Base-by-base conservation (phyloP, 352 stramenopile genomes). In the Elongisporangium senticosum region DNA sequence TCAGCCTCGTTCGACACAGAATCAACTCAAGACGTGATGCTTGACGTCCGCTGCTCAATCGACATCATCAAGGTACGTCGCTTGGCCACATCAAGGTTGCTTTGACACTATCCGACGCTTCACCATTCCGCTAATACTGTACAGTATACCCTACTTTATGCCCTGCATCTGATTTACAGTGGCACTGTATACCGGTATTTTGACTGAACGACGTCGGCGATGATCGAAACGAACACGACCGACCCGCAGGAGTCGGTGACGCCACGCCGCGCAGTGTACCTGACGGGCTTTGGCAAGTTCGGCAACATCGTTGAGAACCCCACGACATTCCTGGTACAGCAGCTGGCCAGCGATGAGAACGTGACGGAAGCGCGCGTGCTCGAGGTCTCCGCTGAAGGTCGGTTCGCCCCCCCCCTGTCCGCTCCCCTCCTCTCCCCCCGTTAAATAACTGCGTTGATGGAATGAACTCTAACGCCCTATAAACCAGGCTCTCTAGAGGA, bases 281-380 rank as follows among this genome's bases (percentile, higher is more conserved):
- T 93, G 47, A 95, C 86, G 40, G 83, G 86, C 51, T 95, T 95
- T 40, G 86, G 83, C 69, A 87, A 89, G 65, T 95, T 95, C 54
- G 86, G 77, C 48, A 67, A 92, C 65, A 87, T 95, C 33, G 33
- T 86, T 13, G 76, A 90, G 52, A 95, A 95, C 63, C 83, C 83
- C n/a, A 93, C 83, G 56, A 90, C 77, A 17, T 58, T 65, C 26
- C 63, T 95, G 43, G 75, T 75, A 49, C 58, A 85, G 64, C 61
- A 76, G 50, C 57, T 95, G 20, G 77, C 64, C 17, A 55, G 69
- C 24, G 72, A 92, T 55, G 61, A 68, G n/a, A 84, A 88, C 40
- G 74, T 92, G 51, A 89, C 80, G 7, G 69, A 87, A 33, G 59
- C 74, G 28, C 63, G 74, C 15, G 83, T 95, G 61, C 76, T 95